phyloP scores from a whole-genome alignment of 2,329 filamentous ascomycete species.

The Talaromyces marneffei region DNA sequence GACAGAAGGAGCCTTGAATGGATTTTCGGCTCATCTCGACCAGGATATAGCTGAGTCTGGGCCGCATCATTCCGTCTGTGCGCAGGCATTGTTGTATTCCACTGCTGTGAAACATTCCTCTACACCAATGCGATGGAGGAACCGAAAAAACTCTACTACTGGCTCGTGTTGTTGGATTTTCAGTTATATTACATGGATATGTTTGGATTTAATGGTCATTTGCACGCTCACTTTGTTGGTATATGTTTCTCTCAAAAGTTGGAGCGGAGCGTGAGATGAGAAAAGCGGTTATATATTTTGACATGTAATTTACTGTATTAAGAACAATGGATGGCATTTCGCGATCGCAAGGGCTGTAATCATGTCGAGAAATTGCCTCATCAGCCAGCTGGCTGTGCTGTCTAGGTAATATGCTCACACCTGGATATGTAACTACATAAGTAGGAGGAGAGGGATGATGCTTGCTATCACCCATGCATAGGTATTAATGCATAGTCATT shows the following conservation, averaged over 20 bases:
- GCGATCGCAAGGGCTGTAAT: neutral
- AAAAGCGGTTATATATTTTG: neutral
- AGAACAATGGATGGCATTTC: neutral
- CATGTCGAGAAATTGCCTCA: neutral
- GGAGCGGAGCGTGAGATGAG: neutral
- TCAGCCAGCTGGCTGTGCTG: neutral
- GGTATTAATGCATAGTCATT: neutral
- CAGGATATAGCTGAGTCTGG: neutral
- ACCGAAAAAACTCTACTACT: neutral
- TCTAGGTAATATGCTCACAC: no score
- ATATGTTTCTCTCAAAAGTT: neutral
- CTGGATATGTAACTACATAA: neutral
- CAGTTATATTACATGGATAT: neutral
- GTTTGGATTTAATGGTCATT: neutral
- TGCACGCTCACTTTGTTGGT: neutral
- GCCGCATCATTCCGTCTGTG: slow-evolving; percentile 3
- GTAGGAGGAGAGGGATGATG: neutral
- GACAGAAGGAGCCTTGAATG: neutral
- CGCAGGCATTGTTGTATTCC: neutral
- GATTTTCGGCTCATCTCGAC: neutral
- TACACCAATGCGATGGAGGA: neutral
- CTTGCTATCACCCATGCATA: neutral
- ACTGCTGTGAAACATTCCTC: neutral
- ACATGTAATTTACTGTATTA: neutral
- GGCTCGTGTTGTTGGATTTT: neutral